These are phyloP conservation scores for Scleroderma bovista DNA, from an alignment of 768 basidiomycete genomes.

Conservation along the genomic window DNA sequence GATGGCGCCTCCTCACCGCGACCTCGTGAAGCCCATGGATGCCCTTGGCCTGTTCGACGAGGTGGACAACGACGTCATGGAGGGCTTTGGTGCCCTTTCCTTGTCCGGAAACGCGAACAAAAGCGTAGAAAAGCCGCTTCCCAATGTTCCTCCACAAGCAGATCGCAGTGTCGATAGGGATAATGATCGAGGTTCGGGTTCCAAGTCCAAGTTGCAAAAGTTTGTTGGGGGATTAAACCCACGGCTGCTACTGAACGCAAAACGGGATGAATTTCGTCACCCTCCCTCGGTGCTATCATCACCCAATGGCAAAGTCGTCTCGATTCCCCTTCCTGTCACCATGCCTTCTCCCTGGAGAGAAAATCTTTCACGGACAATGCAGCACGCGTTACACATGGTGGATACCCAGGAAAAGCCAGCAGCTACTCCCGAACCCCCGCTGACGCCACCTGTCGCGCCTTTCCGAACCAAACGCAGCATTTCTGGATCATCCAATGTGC, in stretches of 20 bases:
- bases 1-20: not conserved
- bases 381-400: slow-evolving; percentile 21
- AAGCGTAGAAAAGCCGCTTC: slow-evolving; percentile 9
- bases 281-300: slow-evolving; percentile 5
- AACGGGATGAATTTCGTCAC: slow-evolving; percentile 6
- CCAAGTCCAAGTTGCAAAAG: not conserved
- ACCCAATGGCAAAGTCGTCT: slow-evolving; percentile 8
- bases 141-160: slow-evolving; percentile 1
- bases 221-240: slow-evolving; percentile 50
- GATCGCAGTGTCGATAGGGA: not conserved
- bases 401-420: not conserved
- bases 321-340: slow-evolving; percentile 23
- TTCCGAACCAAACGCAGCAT: slow-evolving; percentile 30
- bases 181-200: not conserved
- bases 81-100: slow-evolving; percentile 29
- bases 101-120: slow-evolving; percentile 18
- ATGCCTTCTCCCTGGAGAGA: slow-evolving; percentile 35
- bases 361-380: slow-evolving; percentile 33
- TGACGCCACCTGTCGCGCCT: not conserved
- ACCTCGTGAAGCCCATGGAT: too few relatives aligned
- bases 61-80: slow-evolving; percentile 27
- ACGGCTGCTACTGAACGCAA: slow-evolving; percentile 4
- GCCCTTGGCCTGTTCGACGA: too few relatives aligned
- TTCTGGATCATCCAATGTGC: not conserved
- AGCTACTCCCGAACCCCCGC: not conserved